These are phyloP conservation scores for Naegleria lovaniensis DNA, from an alignment of 208 protist species.

Conservation along the genomic window DNA sequence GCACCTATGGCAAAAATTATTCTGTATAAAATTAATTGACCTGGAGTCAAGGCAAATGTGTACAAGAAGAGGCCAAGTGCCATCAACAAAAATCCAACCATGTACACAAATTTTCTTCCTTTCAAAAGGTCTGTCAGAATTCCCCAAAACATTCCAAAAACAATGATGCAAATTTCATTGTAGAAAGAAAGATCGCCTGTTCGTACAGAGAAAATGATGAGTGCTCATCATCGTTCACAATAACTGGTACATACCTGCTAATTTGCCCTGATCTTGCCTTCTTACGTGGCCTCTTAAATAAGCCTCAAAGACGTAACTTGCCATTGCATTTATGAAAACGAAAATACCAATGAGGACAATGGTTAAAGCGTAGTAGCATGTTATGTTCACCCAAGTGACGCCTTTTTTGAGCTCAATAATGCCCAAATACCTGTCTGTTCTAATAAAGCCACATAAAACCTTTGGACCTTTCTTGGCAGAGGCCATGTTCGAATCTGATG, in stretches of 20 bases:
- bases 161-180: conserved; percentile 18
- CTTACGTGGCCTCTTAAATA: neutral
- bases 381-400: neutral
- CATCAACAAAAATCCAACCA: conserved; percentile 1
- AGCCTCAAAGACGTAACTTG: neutral
- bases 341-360: neutral
- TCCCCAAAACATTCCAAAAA: neutral
- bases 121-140: neutral
- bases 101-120: conserved; percentile 9
- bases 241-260: neutral
- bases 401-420: neutral
- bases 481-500: neutral
- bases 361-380: neutral
- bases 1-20: conserved; percentile 25
- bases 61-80: neutral
- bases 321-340: conserved; percentile 6
- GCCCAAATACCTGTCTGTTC: neutral
- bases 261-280: neutral
- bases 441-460: neutral
- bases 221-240: no score
- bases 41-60: neutral
- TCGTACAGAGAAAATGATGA: no score
- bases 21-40: neutral
- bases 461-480: neutral
- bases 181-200: conserved; percentile 16